Evolutionary conservation across 2,329 filamentous ascomycete species (phyloP), one percentile per base, ranked within the genome.

Genomic region (Botrytis byssoidea): DNA sequence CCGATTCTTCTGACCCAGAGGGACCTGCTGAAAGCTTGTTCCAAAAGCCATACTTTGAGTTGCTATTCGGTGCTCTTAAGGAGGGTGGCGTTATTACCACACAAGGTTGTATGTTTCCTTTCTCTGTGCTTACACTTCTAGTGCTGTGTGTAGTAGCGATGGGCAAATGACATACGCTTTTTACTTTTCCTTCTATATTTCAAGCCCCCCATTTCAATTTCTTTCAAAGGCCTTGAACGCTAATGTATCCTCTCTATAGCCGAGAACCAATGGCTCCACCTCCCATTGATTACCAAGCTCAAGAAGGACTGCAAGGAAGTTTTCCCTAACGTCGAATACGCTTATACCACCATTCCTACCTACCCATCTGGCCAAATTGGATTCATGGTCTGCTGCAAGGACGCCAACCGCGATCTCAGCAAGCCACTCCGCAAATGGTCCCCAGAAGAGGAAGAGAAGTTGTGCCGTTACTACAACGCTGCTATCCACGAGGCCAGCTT

Each of bases 361-460:
- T 99, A 99, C 88, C 96, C 96, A 78, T 97, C 94, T 73, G 96
- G 96, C 83, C 96, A 99, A 88, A 99, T 99, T 82, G 96, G 96
- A 83, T 99, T 99, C 91, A 98, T 99, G 95, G 93, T 99, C 82
- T 98, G 96, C 91, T 93, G 89, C 91, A 98, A 99, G 90, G 95
- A 98, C 83, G 86, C 90, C 83, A 90, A 85, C 82, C 90, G 91
- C 83, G 89, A 99, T 85, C 89, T 98, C 82, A 93, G 89, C 84
- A 93, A 91, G 85, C 96, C 96, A 71, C 82, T 98, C 76, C 92
- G 96, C 82, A 87, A 85, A 80, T 97, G 94, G 92, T 87, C 90
- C 77, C 83, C 88, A 77, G 95, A 97, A 85, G 94, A 98, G 85
- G 96, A 99, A 89, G 91, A 93, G 82, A 91, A 93, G 84, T 87